Conservation (phyloP, 495 filamentous ascomycete genomes). For the Astrothelium macrocarpum region DNA sequence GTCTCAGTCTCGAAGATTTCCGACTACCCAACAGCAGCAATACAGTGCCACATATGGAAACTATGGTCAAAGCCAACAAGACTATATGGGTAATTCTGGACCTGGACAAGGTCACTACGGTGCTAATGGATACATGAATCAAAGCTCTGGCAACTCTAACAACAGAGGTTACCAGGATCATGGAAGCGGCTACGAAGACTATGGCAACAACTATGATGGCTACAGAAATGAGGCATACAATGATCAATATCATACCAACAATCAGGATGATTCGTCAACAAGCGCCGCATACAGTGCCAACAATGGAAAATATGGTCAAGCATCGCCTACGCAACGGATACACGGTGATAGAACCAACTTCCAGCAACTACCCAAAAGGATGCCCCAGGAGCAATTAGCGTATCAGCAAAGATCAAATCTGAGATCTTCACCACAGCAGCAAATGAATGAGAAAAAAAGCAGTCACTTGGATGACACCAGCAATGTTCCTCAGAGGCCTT, state of each 20-base stretch:
- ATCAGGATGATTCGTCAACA: not conserved
- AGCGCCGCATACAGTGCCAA: slow-evolving; percentile 6
- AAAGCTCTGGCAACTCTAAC: not conserved
- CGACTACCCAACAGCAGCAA: slow-evolving; percentile 1
- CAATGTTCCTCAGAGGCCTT: not conserved
- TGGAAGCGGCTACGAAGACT: not conserved
- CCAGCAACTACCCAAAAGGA: not conserved
- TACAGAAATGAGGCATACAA: slow-evolving; percentile 1
- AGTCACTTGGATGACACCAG: not conserved
- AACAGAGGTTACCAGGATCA: not conserved
- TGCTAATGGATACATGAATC: not conserved
- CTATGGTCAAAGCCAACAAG: slow-evolving; percentile 8
- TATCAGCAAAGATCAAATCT: slow-evolving; percentile 4
- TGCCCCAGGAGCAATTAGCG: not conserved
- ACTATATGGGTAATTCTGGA: not conserved
- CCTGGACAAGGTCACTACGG: slow-evolving; percentile 9
- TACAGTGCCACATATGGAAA: not conserved
- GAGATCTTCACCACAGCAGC: slow-evolving; percentile 9
- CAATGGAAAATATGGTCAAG: slow-evolving; percentile 17
- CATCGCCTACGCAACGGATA: not conserved
- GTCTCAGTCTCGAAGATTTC: not conserved
- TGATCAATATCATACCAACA: not conserved
- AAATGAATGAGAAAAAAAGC: not conserved
- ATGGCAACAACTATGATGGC: slow-evolving; percentile 7
- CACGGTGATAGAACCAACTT: not conserved